Base-by-base conservation (phyloP, 495 filamentous ascomycete genomes). In the Penicillium atrosanguineum region DNA sequence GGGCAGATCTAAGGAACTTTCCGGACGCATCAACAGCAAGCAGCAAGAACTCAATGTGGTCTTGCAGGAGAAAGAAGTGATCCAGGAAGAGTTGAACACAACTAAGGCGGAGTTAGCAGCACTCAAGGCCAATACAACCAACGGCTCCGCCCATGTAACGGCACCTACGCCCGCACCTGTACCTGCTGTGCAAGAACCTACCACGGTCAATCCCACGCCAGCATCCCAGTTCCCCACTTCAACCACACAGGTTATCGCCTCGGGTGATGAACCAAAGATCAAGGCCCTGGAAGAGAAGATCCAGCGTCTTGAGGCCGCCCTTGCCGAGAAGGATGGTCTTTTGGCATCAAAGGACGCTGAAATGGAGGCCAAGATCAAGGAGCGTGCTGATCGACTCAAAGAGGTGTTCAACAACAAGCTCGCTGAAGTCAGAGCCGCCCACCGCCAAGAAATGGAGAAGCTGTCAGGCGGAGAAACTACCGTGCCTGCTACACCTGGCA, bases 311-410 rank as follows among this genome's bases (percentile, higher is more conserved):
- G 79, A 82, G 54, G 74, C 76, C 50, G 73, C 73, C 37, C 66
- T 80, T 48, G 74, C 71, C 18, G 73, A 77, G 50, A 81, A 79
- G 52, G 74, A 79, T 16, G 58, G 55, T 34, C 48, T 60, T n/a
- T 16, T 71, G 51, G 58, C 67, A 31, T 44, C 67, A 21, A 75
- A 71, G 44, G 72, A 77, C 50, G 58, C 68, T 12, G 76, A 79
- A 46, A 63, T 70, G 36, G 76, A 81, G 49, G 78, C 84, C 0
- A 86, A 82, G 50, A 65, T 87, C 46, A 85, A 87, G 57, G 74
- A 78, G 50, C 80, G 88, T 28, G 80, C 85, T 1, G 85, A 91
- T 7, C 83, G 80, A 62, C 83, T 94, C 79, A 92, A 89, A 66
- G 78, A 78, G 18, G 69, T 79, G 11, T 81, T 89, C 53, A 87